Percentiles rank a stretch among this genome's conserved stretches.
Evolutionary conservation across 495 filamentous ascomycete species (phyloP).

Genomic region (Talaromyces wortmannii): DNA sequence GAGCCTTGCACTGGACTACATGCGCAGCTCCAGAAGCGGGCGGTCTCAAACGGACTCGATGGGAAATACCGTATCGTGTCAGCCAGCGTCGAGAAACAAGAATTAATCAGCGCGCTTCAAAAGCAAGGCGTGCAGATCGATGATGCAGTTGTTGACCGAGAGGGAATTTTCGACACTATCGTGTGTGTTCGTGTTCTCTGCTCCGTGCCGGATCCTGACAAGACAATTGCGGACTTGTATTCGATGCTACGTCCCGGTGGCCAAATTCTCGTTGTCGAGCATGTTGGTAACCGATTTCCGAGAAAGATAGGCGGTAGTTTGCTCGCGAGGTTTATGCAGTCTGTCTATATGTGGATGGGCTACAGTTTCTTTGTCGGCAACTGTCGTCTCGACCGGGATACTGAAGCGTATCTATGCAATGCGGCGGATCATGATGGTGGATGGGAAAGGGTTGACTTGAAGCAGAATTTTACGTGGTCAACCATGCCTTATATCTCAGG

Average conservation of each 20-base stretch:
- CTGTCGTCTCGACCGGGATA: slow-evolving; percentile 52
- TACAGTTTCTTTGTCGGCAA: slow-evolving; percentile 50
- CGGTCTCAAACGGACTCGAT: slow-evolving; percentile 41
- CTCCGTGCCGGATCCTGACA: slow-evolving; percentile 57
- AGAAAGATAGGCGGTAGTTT: slow-evolving; percentile 38
- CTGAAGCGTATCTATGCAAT: slow-evolving; percentile 38
- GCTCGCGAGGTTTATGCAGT: slow-evolving; percentile 38
- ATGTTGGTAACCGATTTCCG: slow-evolving; percentile 47
- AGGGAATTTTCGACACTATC: slow-evolving; percentile 58
- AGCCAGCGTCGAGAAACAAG: slow-evolving; percentile 50
- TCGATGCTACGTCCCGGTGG: slow-evolving; percentile 59
- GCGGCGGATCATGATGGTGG: slow-evolving; percentile 39
- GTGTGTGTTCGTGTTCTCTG: slow-evolving; percentile 66
- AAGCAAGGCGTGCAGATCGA: slow-evolving; percentile 28
- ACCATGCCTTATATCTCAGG: slow-evolving; percentile 51
- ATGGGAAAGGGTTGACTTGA: slow-evolving; percentile 50
- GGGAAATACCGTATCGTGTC: slow-evolving; percentile 60
- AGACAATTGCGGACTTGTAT: slow-evolving; percentile 53
- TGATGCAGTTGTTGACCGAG: slow-evolving; percentile 4
- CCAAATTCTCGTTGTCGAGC: slow-evolving; percentile 62
- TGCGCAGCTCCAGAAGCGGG: slow-evolving; percentile 31
- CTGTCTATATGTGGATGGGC: slow-evolving; percentile 22
- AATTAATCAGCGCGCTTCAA: slow-evolving; percentile 25
- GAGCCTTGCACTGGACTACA: slow-evolving; percentile 60
- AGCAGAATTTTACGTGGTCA: slow-evolving; percentile 36